Evolutionary conservation across 768 basidiomycete species (phyloP).

Genomic region (Boletus insuetus): DNA sequence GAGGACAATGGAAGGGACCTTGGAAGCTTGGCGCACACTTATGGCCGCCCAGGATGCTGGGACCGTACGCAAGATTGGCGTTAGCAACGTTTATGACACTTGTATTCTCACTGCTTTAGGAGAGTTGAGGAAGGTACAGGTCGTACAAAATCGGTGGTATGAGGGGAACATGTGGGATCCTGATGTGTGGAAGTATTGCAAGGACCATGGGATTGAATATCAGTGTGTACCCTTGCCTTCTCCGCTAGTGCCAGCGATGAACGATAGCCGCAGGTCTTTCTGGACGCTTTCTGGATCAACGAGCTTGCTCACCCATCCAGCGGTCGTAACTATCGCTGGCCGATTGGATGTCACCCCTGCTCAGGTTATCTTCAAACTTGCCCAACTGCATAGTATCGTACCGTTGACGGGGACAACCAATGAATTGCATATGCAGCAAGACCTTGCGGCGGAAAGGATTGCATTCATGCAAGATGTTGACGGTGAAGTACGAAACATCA

Average conservation of each 20-base stretch:
- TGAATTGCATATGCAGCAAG: constrained; percentile 66
- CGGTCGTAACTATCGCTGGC: constrained; percentile 43
- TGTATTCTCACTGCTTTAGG: constrained; percentile 50
- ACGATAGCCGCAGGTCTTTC: constrained; percentile 56
- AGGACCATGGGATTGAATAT: constrained; percentile 60
- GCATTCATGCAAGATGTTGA: constrained; percentile 32
- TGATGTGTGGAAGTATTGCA: constrained; percentile 63
- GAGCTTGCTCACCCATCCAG: constrained; percentile 49
- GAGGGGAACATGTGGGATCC: constrained; percentile 77
- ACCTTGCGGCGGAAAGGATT: constrained; percentile 45
- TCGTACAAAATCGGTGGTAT: constrained; percentile 86
- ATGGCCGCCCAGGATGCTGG: constrained; percentile 63
- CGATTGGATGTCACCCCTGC: constrained; percentile 53
- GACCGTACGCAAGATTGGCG: constrained; percentile 60
- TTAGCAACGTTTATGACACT: constrained; percentile 77
- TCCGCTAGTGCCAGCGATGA: neutral
- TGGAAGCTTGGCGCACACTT: constrained; percentile 68
- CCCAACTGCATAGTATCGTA: constrained; percentile 61
- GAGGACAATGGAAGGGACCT: constrained; percentile 51
- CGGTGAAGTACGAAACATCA: constrained; percentile 22
- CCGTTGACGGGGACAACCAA: constrained; percentile 77
- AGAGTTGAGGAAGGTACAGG: constrained; percentile 55
- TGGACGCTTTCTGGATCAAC: constrained; percentile 87
- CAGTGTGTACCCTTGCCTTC: constrained; percentile 45
- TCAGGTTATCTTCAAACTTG: constrained; percentile 68